Base-by-base conservation (phyloP, 805 yeast species). In the Cyberlindnera petersonii region DNA sequence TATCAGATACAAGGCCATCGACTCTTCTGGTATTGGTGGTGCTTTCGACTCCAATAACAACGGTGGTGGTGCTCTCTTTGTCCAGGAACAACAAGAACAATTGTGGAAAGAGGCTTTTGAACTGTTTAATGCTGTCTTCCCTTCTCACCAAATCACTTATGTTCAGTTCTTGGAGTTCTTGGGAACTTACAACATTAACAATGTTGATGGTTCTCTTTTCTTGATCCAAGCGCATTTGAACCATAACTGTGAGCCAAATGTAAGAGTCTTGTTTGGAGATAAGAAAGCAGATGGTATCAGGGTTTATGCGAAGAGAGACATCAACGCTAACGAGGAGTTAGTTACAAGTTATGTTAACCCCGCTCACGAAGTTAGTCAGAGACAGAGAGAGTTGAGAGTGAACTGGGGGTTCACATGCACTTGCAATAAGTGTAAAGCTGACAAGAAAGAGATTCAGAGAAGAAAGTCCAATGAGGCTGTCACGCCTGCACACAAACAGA, bases 341-440 rank as follows among this genome's bases (percentile, higher is more conserved):
- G 64, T 75, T 0, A 77, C 84, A 2, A 69, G 82, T 3, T 86
- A 86, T 50, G 85, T 85, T 2, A 77, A 82, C 49, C 86, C 88
- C 2, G 57, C 64, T 6, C 79, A 75, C 50, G 74, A 77, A 3
- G 74, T 79, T 8, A 74, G 70, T 32, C 76, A 79, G 42, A 71
- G 95, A 46, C 78, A 76, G 50, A 59, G 82, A 46, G 79, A 75
- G 46, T 63, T 86, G 34, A 62, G 89, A 42, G 76, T 78, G 10
- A 80, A 82, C 50, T 86, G 87, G 86, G 95, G 95, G 4, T 86
- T 86, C 58, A 53, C 72, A 15, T 86, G 95, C 59, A 59, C 57
- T 19, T 86, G 95, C 57, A 50, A 60, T 10, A 73, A 82, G 46
- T 86, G 95, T 59, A 71, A 73, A 50, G 64, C 63, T 7, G 89